These are phyloP conservation scores for Chrysoporthe puriensis DNA, from an alignment of 2,329 filamentous ascomycete genomes.

Conservation along the genomic window DNA sequence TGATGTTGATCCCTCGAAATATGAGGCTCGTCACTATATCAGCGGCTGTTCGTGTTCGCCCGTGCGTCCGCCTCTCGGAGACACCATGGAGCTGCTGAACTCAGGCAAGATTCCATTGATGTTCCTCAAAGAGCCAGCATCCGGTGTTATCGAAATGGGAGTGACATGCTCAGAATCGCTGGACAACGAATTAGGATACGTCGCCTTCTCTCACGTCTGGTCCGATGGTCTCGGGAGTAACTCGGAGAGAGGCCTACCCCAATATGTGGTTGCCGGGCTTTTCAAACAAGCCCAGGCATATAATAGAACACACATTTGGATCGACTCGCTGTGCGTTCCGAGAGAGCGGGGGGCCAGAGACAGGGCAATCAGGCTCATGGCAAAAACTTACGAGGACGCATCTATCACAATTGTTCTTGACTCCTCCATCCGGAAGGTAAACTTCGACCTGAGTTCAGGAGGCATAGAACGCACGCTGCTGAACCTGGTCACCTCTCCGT, in stretches of 20 bases:
- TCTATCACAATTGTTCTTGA: background rate
- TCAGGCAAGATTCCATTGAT: background rate
- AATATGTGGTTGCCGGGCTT: background rate
- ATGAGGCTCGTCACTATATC: background rate
- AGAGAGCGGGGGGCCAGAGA: background rate
- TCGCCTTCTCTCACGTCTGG: background rate
- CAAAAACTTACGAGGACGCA: slow-evolving; percentile 1
- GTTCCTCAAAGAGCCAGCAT: background rate
- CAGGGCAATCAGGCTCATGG: background rate
- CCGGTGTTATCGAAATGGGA: background rate
- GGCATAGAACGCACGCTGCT: background rate
- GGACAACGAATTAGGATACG: background rate
- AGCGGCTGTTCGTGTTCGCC: background rate
- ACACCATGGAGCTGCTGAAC: background rate
- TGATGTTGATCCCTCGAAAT: background rate
- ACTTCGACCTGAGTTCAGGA: background rate
- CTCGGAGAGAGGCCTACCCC: background rate
- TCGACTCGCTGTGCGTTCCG: background rate
- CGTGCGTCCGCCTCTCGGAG: background rate
- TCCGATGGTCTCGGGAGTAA: background rate
- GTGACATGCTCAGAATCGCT: background rate
- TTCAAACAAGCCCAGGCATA: background rate
- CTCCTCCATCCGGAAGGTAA: background rate
- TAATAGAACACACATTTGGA: background rate
- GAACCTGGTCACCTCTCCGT: background rate